Evolutionary conservation across 179 eudicot genomes (phyloP).

Genomic region (Heliamphora ciliata): DNA sequence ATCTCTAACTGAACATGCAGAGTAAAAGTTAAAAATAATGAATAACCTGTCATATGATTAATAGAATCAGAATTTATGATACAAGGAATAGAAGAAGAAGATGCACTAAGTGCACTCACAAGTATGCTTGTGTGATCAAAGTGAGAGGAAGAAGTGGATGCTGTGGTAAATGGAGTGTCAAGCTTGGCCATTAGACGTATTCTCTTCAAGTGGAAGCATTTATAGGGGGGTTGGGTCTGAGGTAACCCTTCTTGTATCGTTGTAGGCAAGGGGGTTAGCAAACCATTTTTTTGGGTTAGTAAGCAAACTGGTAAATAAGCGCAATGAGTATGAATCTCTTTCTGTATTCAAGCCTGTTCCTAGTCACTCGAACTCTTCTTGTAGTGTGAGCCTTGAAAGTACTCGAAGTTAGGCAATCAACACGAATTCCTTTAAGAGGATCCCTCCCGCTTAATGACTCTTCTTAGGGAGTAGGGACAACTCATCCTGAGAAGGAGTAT

Average conservation of each 20-base stretch:
- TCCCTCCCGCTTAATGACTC: conserved; percentile 19
- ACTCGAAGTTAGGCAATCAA: conserved; percentile 18
- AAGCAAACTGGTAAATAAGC: conserved; percentile 14
- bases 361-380: conserved; percentile 13
- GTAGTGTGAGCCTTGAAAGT: conserved; percentile 19
- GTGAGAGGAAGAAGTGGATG: no score
- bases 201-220: no score
- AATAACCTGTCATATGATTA: no score
- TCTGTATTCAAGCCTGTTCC: conserved; percentile 9
- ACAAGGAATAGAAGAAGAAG: no score
- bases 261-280: conserved; percentile 14
- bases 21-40: no score
- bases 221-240: background rate
- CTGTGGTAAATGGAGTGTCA: no score
- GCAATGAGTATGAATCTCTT: conserved; percentile 16
- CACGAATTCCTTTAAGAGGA: background rate
- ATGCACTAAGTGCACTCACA: no score
- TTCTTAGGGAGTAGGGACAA: conserved; percentile 11
- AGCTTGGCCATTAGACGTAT: no score
- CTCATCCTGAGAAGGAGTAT: no score
- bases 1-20: no score
- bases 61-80: no score
- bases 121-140: no score
- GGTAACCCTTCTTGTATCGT: conserved; percentile 11
- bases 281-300: conserved; percentile 14